phyloP scores from a whole-genome alignment of 352 stramenopile species.

The Vaucheria bursata region DNA sequence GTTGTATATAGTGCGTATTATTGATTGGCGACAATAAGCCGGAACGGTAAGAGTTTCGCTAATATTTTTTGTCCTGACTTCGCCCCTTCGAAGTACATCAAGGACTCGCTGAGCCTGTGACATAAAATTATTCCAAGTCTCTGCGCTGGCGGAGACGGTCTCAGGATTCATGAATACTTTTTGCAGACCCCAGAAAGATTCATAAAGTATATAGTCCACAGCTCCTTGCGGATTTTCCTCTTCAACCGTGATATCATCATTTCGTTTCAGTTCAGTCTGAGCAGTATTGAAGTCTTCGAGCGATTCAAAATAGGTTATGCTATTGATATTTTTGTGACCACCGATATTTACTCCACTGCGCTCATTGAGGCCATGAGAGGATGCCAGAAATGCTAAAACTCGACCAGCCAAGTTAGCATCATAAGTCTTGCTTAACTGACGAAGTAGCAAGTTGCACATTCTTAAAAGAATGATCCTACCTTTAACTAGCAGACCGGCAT shows the following conservation, averaged over 20 bases:
- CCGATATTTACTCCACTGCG: slow-evolving; percentile 26
- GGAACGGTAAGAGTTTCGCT: too few species aligned
- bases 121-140: too few species aligned
- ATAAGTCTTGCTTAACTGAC: background rate
- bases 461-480: background rate
- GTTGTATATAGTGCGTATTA: too few species aligned
- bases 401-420: background rate
- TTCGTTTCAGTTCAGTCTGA: too few species aligned
- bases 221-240: slow-evolving; percentile 33
- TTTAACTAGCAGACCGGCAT: background rate
- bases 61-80: too few species aligned
- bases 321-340: background rate
- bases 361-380: slow-evolving; percentile 14
- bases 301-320: slow-evolving; percentile 21
- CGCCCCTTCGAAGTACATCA: too few species aligned
- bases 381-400: slow-evolving; percentile 24
- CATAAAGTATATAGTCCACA: slow-evolving; percentile 79
- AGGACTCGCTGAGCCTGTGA: too few species aligned
- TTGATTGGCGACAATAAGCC: too few species aligned
- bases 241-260: too few species aligned
- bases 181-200: slow-evolving; percentile 77
- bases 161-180: slow-evolving; percentile 66
- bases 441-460: background rate
- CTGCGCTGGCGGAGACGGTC: too few species aligned
- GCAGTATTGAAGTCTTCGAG: background rate